Conservation (phyloP, 768 basidiomycete species). For the Boletellus sp. region DNA sequence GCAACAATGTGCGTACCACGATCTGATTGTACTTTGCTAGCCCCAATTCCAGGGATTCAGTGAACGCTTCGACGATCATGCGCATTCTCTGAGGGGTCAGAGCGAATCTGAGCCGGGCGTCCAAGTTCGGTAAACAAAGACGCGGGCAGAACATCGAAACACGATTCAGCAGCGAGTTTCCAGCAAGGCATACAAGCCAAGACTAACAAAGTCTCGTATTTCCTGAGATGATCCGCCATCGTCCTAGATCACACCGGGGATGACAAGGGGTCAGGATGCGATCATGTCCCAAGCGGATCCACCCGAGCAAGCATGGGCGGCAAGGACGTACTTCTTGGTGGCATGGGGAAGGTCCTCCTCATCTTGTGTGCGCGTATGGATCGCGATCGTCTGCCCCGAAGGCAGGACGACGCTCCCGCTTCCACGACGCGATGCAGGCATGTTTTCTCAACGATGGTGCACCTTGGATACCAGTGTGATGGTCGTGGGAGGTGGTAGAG, state of each 20-base stretch:
- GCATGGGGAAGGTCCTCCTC: slow-evolving; percentile 89
- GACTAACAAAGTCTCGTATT: slow-evolving; percentile 82
- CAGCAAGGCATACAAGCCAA: not conserved
- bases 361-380: slow-evolving; percentile 86
- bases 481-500: slow-evolving; percentile 17
- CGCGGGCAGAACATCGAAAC: not conserved
- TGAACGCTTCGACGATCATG: slow-evolving; percentile 96
- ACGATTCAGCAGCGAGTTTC: slow-evolving; percentile 2
- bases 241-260: slow-evolving; percentile 47
- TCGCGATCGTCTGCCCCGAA: slow-evolving; percentile 74
- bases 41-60: slow-evolving; percentile 86
- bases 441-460: slow-evolving; percentile 25
- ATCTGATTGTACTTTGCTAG: slow-evolving; percentile 77
- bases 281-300: not conserved
- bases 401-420: slow-evolving; percentile 72
- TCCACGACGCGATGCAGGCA: slow-evolving; percentile 73
- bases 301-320: not conserved
- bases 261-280: slow-evolving; percentile 5
- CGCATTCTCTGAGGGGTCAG: slow-evolving; percentile 89
- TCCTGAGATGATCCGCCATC: slow-evolving; percentile 90
- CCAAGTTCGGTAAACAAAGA: not conserved
- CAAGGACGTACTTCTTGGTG: slow-evolving; percentile 72
- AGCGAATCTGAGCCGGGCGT: slow-evolving; percentile 56
- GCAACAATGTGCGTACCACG: slow-evolving; percentile 59
- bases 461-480: not conserved